Evolutionary conservation across 345 rosid genomes (phyloP).

Genomic region (Eucalyptus paniculata): DNA sequence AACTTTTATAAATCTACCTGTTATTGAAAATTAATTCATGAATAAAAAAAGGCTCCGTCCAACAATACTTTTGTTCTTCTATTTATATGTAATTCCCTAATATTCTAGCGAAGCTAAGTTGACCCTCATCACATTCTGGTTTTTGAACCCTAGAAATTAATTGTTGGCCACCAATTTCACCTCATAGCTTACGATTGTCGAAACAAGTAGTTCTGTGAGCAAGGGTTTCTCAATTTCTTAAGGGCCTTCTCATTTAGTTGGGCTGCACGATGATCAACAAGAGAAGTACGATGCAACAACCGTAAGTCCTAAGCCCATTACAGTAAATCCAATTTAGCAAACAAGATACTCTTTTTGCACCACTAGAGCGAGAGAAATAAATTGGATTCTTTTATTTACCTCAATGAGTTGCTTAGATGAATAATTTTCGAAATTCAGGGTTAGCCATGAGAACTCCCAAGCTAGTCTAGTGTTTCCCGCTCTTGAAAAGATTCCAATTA

Average conservation of each 20-base stretch:
- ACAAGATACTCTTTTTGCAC: neutral
- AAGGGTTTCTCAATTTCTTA: neutral
- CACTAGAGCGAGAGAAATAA: neutral
- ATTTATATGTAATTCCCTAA: neutral
- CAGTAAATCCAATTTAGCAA: neutral
- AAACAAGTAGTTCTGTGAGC: neutral
- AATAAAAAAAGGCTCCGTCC: neutral
- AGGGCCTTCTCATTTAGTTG: neutral
- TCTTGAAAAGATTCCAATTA: neutral
- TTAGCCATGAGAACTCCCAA: neutral
- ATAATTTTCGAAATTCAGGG: neutral
- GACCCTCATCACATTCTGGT: neutral
- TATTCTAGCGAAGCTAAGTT: neutral
- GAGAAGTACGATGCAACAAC: neutral
- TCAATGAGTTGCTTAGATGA: neutral
- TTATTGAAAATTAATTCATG: neutral
- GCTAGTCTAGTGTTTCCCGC: neutral
- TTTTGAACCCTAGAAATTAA: neutral
- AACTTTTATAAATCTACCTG: neutral
- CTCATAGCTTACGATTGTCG: neutral
- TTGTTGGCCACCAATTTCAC: neutral
- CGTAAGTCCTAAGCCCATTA: neutral
- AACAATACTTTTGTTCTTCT: neutral
- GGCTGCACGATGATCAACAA: neutral
- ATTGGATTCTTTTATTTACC: neutral